phyloP scores from a whole-genome alignment of 1,284 basidiomycete genomes.

The Trichosporon coremiiforme region DNA sequence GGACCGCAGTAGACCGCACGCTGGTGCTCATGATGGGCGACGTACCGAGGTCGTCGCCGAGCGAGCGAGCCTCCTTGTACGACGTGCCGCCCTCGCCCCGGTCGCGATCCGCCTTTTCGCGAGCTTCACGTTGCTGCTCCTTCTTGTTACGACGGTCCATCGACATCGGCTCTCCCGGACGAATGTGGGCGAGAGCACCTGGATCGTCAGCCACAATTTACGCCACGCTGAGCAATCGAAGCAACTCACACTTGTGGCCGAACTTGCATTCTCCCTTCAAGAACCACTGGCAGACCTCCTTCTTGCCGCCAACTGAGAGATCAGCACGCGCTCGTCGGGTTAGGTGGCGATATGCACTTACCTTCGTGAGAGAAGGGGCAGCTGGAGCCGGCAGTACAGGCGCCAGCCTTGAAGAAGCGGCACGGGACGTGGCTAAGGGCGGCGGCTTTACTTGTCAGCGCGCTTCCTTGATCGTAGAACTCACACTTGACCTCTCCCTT shows the following conservation, averaged over 20 bases:
- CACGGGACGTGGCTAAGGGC: conserved; percentile 90
- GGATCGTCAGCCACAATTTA: conserved; percentile 19
- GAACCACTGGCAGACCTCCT: conserved; percentile 93
- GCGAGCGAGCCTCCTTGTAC: conserved; percentile 21
- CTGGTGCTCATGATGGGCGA: conserved; percentile 19
- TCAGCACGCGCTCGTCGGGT: neutral
- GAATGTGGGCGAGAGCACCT: conserved; percentile 81
- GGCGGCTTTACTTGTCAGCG: conserved; percentile 28
- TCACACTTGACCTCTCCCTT: conserved; percentile 29
- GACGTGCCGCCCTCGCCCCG: conserved; percentile 8
- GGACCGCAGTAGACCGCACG: conserved; percentile 18
- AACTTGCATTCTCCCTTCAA: conserved; percentile 88
- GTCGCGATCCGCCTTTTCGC: conserved; percentile 35
- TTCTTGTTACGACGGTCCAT: conserved; percentile 99
- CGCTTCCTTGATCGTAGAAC: neutral
- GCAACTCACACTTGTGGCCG: conserved; percentile 80
- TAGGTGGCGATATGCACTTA: conserved; percentile 29
- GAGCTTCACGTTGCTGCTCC: conserved; percentile 74
- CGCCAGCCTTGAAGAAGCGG: conserved; percentile 94
- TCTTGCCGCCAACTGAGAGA: conserved; percentile 69
- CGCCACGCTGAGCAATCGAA: conserved; percentile 8
- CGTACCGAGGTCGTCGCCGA: conserved; percentile 26
- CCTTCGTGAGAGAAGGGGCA: conserved; percentile 87
- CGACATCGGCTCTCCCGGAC: conserved; percentile 87
- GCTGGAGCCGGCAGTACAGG: conserved; percentile 89